phyloP scores from a whole-genome alignment of 1,284 basidiomycete genomes.

The Vanrija sp. region DNA sequence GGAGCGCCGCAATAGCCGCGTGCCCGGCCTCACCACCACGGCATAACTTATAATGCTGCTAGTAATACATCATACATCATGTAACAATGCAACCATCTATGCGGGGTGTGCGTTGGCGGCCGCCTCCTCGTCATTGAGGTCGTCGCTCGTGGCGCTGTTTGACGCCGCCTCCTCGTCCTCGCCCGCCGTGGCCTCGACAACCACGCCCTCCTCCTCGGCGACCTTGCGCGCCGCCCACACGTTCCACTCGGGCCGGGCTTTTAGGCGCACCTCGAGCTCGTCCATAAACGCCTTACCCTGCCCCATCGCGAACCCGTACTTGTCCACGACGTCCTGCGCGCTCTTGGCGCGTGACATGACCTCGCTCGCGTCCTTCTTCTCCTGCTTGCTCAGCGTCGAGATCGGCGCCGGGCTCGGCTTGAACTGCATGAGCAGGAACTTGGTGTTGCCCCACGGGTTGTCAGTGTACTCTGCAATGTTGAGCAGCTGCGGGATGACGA shows the following conservation, averaged over 20 bases:
- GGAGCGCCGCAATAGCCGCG: no score
- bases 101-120: no score
- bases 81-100: no score
- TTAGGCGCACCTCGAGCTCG: slow-evolving; percentile 8
- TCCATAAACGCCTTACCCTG: slow-evolving; percentile 13
- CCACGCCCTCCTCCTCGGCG: slow-evolving; percentile 6
- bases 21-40: no score
- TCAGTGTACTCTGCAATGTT: slow-evolving; percentile 65
- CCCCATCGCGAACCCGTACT: slow-evolving; percentile 50
- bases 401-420: slow-evolving; percentile 55
- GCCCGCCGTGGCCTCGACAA: background rate
- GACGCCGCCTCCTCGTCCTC: slow-evolving; percentile 6
- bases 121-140: no score
- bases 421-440: slow-evolving; percentile 83
- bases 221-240: slow-evolving; percentile 3
- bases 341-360: slow-evolving; percentile 61
- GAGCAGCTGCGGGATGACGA: slow-evolving; percentile 69
- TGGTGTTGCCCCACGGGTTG: slow-evolving; percentile 82
- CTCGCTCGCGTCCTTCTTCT: slow-evolving; percentile 59
- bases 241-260: slow-evolving; percentile 10
- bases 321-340: slow-evolving; percentile 55
- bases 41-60: no score
- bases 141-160: no score
- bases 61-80: no score
- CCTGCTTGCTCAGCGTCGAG: slow-evolving; percentile 56